Conservation (phyloP, 108 stramenopile species). For the Aurantiochytrium sp. region DNA sequence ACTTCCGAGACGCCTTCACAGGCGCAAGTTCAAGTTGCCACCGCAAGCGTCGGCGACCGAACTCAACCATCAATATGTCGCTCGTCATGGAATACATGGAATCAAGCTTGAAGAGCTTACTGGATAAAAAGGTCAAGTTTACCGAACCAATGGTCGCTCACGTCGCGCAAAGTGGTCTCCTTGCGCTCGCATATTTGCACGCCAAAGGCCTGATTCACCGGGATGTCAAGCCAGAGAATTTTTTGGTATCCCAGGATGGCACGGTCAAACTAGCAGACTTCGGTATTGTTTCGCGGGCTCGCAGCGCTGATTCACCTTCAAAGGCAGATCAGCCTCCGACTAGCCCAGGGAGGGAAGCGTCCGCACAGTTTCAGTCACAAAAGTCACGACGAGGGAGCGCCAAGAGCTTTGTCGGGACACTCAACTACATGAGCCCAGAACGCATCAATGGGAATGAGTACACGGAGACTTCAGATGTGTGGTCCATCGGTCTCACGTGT, state of each 20-base stretch:
- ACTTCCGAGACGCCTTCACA: background rate
- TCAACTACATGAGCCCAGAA: constrained; percentile 38
- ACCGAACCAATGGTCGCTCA: background rate
- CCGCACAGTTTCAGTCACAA: background rate
- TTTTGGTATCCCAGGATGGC: constrained; percentile 36
- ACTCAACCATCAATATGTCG: background rate
- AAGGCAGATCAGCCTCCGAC: background rate
- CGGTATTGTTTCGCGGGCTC: constrained; percentile 25
- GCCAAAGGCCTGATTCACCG: constrained; percentile 38
- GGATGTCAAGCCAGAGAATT: constrained; percentile 27
- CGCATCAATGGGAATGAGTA: constrained; percentile 28
- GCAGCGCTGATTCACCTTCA: background rate
- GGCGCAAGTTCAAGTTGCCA: background rate
- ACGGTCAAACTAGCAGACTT: constrained; percentile 51
- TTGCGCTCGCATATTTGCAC: constrained; percentile 45
- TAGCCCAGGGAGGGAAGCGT: background rate
- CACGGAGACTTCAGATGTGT: constrained; percentile 22
- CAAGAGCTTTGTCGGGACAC: constrained; percentile 31
- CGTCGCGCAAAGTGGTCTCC: background rate
- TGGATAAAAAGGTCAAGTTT: background rate
- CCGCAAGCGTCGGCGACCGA: background rate
- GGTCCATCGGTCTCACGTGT: constrained; percentile 25
- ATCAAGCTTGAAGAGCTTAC: background rate
- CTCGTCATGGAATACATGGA: background rate
- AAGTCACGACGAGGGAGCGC: background rate